Evolutionary conservation across 2,329 filamentous ascomycete species (phyloP).

Genomic region (Sporothrix protearum): DNA sequence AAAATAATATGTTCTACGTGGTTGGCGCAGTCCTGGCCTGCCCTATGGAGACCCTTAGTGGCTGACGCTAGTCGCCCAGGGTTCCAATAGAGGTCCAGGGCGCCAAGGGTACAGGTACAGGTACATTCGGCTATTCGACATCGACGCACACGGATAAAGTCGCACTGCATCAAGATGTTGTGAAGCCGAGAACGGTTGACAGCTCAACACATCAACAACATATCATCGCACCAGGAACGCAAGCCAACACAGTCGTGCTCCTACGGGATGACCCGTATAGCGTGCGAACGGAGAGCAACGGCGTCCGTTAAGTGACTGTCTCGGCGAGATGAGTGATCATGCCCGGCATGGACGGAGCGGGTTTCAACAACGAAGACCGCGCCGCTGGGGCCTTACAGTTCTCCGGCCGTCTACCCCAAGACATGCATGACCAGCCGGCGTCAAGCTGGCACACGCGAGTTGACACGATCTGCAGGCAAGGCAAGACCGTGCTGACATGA

Average conservation of each 20-base stretch:
- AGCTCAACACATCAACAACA: constrained; percentile 7
- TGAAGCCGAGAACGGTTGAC: neutral
- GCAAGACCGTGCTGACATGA: constrained; percentile 12
- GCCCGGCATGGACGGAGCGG: neutral
- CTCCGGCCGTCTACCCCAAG: neutral
- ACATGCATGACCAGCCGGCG: neutral
- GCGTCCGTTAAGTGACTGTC: neutral
- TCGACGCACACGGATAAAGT: neutral
- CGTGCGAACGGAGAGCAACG: neutral
- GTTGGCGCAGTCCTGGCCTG: constrained; percentile 12
- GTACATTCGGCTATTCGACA: constrained; percentile 14
- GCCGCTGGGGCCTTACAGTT: neutral
- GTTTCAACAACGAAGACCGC: neutral
- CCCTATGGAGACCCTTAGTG: neutral
- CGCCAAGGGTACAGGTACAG: neutral
- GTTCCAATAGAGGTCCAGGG: neutral
- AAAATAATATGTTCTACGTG: neutral
- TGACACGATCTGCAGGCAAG: neutral
- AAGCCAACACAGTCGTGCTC: neutral
- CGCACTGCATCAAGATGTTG: neutral
- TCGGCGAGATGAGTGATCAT: neutral
- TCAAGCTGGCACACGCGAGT: neutral
- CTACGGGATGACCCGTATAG: neutral
- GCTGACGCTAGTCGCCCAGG: constrained; percentile 1
- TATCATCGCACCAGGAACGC: neutral